Evolutionary conservation across 306 rosid genomes (phyloP).

Genomic region (Cajanus cajan): DNA sequence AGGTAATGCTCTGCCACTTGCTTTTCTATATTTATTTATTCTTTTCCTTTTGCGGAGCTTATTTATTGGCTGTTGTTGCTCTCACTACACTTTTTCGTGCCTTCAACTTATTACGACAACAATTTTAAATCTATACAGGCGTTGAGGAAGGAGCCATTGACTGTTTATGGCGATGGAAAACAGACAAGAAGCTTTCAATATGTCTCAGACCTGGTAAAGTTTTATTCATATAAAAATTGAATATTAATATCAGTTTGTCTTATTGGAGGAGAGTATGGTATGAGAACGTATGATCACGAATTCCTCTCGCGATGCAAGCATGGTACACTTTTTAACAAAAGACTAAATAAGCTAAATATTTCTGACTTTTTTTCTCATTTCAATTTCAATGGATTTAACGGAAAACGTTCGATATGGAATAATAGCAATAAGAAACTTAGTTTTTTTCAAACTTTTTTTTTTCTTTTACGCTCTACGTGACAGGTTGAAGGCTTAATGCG

Average conservation of each 20-base stretch:
- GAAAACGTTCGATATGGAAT: too few relatives aligned
- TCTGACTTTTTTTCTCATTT: too few relatives aligned
- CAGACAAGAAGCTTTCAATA: constrained; percentile 95
- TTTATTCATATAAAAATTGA: neutral
- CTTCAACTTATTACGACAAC: neutral
- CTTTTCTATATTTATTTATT: neutral
- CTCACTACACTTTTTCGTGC: neutral
- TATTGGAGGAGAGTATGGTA: too few relatives aligned
- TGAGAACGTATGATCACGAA: too few relatives aligned
- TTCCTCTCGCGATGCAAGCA: too few relatives aligned
- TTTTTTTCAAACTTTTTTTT: too few relatives aligned
- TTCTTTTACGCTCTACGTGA: neutral
- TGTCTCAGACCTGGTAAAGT: constrained; percentile 86
- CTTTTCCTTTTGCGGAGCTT: neutral
- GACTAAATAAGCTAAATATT: too few relatives aligned
- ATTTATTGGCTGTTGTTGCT: neutral
- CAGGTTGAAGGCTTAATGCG: constrained; percentile 89
- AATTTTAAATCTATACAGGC: constrained; percentile 44
- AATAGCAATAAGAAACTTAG: too few relatives aligned
- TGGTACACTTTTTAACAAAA: too few relatives aligned
- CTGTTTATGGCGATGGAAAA: constrained; percentile 96
- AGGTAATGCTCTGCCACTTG: constrained; percentile 43
- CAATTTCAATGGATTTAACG: too few relatives aligned
- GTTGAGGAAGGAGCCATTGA: constrained; percentile 85
- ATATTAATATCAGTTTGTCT: too few relatives aligned